phyloP scores from a whole-genome alignment of 176 grass and related monocot genomes.

The Puya raimondii region DNA sequence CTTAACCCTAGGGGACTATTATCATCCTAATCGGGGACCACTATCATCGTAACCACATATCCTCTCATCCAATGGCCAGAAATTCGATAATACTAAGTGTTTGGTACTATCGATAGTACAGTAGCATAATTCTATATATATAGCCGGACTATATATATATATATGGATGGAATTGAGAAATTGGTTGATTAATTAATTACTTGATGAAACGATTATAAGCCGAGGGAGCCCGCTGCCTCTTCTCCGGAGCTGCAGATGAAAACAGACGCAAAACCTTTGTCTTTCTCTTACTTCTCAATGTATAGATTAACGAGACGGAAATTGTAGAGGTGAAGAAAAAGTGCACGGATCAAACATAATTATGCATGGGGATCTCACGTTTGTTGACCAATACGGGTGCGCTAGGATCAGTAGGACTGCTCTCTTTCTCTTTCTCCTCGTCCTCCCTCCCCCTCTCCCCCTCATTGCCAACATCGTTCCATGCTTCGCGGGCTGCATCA shows the following conservation, averaged over 20 bases:
- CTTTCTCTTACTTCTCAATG: neutral
- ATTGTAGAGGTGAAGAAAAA: neutral
- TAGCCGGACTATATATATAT: no score
- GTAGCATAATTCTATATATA: no score
- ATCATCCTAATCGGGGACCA: no score
- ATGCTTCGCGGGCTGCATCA: constrained; percentile 24
- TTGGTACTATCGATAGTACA: no score
- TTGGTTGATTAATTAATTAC: constrained; percentile 5
- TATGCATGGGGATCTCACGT: constrained; percentile 13
- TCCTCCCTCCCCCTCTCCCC: neutral
- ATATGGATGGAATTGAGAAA: no score
- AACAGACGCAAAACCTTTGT: neutral
- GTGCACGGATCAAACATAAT: neutral
- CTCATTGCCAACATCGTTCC: constrained; percentile 28
- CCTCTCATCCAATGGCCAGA: no score
- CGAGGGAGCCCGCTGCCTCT: constrained; percentile 52
- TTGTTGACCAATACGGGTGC: constrained; percentile 29
- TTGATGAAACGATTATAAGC: constrained; percentile 77
- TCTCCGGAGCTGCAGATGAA: constrained; percentile 38
- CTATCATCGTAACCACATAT: no score
- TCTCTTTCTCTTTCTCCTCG: neutral
- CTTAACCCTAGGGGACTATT: no score
- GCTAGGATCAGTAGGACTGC: neutral
- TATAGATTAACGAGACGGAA: neutral
- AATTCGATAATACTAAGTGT: no score